These are phyloP conservation scores for Kuraishia capsulata DNA, from an alignment of 805 yeast genomes.

Conservation along the genomic window DNA sequence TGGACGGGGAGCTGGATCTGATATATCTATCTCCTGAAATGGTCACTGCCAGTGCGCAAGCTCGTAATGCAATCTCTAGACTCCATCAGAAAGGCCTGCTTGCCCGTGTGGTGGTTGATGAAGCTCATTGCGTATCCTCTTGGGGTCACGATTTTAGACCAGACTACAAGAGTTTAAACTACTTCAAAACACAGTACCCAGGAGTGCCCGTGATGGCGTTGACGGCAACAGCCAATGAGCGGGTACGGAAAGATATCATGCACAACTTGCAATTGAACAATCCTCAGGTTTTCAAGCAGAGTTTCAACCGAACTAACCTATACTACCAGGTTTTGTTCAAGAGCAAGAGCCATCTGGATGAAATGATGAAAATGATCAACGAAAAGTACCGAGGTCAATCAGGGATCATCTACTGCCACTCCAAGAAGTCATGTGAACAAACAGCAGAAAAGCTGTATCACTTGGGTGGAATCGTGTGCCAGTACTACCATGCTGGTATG, in stretches of 20 bases:
- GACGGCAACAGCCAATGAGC: constrained; percentile 94
- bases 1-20: constrained; percentile 60
- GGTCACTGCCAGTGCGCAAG: constrained; percentile 67
- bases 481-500: constrained; percentile 95
- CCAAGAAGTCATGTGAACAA: constrained; percentile 81
- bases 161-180: constrained; percentile 76
- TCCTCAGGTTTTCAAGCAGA: constrained; percentile 70
- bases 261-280: constrained; percentile 58
- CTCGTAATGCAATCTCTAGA: constrained; percentile 51
- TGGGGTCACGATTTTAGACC: constrained; percentile 99
- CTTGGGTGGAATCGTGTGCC: constrained; percentile 52
- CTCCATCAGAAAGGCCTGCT: constrained; percentile 47
- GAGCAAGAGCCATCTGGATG: constrained; percentile 42
- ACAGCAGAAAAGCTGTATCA: constrained; percentile 52
- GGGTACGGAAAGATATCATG: constrained; percentile 77
- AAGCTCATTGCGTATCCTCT: constrained; percentile 95
- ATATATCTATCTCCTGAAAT: constrained; percentile 92
- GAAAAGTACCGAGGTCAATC: constrained; percentile 45
- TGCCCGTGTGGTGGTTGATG: constrained; percentile 90
- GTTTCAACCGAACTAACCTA: constrained; percentile 85
- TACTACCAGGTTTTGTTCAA: constrained; percentile 72
- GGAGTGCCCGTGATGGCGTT: constrained; percentile 88
- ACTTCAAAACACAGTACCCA: constrained; percentile 67
- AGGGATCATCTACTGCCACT: constrained; percentile 91
- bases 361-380: constrained; percentile 48